Base-by-base conservation (phyloP, 352 stramenopile species). In the Pythium oligandrum region DNA sequence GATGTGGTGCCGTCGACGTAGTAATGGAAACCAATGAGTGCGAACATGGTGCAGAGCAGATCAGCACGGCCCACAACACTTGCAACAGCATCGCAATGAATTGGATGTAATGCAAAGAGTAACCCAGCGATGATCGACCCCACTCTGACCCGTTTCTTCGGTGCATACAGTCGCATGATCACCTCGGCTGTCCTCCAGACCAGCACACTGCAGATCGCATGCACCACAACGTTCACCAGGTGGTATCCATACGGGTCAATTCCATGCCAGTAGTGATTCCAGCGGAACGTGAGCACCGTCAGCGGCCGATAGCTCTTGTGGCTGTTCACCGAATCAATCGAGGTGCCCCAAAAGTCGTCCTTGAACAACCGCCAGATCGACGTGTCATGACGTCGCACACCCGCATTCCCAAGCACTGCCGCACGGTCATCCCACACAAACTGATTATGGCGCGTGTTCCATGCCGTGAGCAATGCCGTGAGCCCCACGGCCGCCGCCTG, bases 371-470 rank as follows among this genome's bases (percentile, higher is more conserved):
- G 66, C 49, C 73, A 69, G 8, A 57, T 48, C 32, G 65, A 63
- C 8, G 58, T 43, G 44, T 59, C 63, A 26, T 65, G 57, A 6
- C 48, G 30, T 35, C 70, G 63, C n/a, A 83, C 67, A 64, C 95
- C 83, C 2, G 33, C 37, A 55, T 95, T 95, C n/a, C 33, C 17
- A 6, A 86, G 35, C 12, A 96, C 70, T 4, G 88, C 87, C 6
- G 86, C 85, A 53, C 87, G 78, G 59, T 97, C 90, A 67, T 97
- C 87, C 88, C 87, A 96, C 12, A 96, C 85, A 59, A 96, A 95
- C 4, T 66, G 75, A 42, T 83, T 86, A 30, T 50, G 10, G 17
- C 75, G 65, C 10, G 82, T 73, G 46, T 73, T 84, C 64, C 70
- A 75, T 12, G 81, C 69, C 0, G 83, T 71, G 6, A 66, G 43